These are phyloP conservation scores for Apiosordaria backusii DNA, from an alignment of 495 filamentous ascomycete species.

Conservation along the genomic window DNA sequence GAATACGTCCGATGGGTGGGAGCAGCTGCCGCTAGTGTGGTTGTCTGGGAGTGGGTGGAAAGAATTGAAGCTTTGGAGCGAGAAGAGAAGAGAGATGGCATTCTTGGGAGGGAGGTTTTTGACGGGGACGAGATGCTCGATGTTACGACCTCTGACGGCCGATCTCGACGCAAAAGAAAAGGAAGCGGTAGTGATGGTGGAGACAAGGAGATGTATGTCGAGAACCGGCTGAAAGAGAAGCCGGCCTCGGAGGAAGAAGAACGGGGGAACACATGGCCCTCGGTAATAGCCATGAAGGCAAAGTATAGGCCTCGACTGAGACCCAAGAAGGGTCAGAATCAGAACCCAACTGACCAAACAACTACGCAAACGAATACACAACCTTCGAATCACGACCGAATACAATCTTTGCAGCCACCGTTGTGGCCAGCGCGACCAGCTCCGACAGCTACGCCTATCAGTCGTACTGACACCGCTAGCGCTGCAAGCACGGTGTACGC, in stretches of 20 bases:
- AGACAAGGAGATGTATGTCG: conserved; percentile 24
- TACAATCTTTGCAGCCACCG: conserved; percentile 40
- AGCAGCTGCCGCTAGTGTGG: conserved; percentile 89
- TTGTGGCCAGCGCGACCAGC: conserved; percentile 60
- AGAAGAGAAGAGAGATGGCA: conserved; percentile 93
- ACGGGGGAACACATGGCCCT: conserved; percentile 44
- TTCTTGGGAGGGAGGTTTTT: conserved; percentile 89
- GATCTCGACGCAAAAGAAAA: conserved; percentile 37
- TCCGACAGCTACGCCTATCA: conserved; percentile 65
- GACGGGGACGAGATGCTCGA: conserved; percentile 97
- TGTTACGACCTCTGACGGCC: conserved; percentile 51
- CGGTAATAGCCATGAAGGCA: conserved; percentile 39
- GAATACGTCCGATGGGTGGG: conserved; percentile 98
- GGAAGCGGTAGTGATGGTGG: conserved; percentile 20
- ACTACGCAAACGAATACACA: conserved; percentile 15
- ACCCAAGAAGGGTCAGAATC: conserved; percentile 23
- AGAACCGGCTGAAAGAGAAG: conserved; percentile 21
- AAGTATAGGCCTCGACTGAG: conserved; percentile 39
- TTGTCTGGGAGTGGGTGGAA: conserved; percentile 99
- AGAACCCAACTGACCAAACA: conserved; percentile 21
- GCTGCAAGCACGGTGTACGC: conserved; percentile 78
- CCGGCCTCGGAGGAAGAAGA: conserved; percentile 7
- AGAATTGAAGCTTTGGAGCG: conserved; percentile 95
- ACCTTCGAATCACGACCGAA: conserved; percentile 32
- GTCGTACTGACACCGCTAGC: conserved; percentile 68